Evolutionary conservation across 352 stramenopile species (phyloP).

Genomic region (Phytopythium ostracodes): DNA sequence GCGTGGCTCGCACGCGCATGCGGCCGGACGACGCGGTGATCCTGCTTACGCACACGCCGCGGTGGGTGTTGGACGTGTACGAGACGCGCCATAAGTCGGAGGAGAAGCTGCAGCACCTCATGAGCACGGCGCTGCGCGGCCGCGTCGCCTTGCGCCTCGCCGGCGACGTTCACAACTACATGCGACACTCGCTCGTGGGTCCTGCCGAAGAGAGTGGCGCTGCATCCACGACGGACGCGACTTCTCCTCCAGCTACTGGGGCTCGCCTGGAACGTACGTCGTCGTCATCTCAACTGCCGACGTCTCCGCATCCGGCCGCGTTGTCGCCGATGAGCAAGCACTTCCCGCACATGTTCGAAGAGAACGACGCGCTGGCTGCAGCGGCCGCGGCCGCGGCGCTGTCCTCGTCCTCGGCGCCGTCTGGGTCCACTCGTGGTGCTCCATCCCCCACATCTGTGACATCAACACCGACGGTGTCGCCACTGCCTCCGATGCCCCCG

Average conservation of each 20-base stretch:
- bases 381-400: slow-evolving; percentile 5
- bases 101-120: slow-evolving; percentile 73
- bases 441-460: background rate
- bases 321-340: slow-evolving; percentile 60
- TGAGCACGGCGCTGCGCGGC: slow-evolving; percentile 70
- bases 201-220: background rate
- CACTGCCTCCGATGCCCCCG: slow-evolving; percentile 1
- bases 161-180: slow-evolving; percentile 94
- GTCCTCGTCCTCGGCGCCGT: background rate
- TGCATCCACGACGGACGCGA: background rate
- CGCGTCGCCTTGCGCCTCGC: slow-evolving; percentile 78
- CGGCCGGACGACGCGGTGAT: slow-evolving; percentile 84
- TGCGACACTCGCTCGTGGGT: slow-evolving; percentile 67
- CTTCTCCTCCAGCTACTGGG: background rate
- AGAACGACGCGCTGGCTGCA: background rate
- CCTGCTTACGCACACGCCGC: slow-evolving; percentile 89
- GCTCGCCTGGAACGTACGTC: background rate
- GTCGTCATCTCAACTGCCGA: slow-evolving; percentile 1
- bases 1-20: slow-evolving; percentile 74
- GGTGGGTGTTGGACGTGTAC: slow-evolving; percentile 90
- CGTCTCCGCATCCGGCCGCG: slow-evolving; percentile 1
- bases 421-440: background rate
- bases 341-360: slow-evolving; percentile 67
- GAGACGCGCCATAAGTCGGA: slow-evolving; percentile 67
- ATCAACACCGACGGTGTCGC: background rate